Conservation (phyloP, 306 rosid genomes). For the Castanea mollissima region DNA sequence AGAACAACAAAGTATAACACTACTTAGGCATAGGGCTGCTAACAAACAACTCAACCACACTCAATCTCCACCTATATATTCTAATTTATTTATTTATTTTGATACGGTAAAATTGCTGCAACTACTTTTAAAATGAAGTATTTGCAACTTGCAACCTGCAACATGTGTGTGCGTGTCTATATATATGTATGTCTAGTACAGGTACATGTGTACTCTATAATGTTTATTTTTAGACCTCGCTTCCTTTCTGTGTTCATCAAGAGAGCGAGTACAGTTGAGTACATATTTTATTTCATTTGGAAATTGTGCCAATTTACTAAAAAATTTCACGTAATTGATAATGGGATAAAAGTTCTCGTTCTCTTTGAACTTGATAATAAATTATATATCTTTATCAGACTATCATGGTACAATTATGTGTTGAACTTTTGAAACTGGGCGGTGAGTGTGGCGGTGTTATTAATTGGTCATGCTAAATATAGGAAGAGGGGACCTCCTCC, state of each 20-base stretch:
- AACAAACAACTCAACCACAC: no score
- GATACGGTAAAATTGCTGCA: not conserved
- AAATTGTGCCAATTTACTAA: constrained; percentile 3
- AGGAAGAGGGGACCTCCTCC: not conserved
- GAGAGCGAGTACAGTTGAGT: not conserved
- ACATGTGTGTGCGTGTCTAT: no score
- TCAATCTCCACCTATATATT: no score
- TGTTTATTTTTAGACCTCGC: not conserved
- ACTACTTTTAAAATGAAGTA: not conserved
- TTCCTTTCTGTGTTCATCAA: not conserved
- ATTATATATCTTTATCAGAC: not conserved
- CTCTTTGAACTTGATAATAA: not conserved
- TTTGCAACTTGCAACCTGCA: no score
- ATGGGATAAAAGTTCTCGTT: no score
- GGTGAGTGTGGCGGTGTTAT: not conserved
- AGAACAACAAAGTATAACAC: no score
- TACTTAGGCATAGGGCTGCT: no score
- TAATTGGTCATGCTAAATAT: constrained; percentile 9
- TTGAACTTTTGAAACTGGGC: not conserved
- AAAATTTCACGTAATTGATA: no score
- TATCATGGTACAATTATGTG: no score
- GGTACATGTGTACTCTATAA: not conserved
- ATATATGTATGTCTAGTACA: not conserved
- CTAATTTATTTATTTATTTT: not conserved
- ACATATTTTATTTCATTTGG: constrained; percentile 10